Evolutionary conservation across 305 asterid species (phyloP).

Genomic region (Andrographis paniculata): DNA sequence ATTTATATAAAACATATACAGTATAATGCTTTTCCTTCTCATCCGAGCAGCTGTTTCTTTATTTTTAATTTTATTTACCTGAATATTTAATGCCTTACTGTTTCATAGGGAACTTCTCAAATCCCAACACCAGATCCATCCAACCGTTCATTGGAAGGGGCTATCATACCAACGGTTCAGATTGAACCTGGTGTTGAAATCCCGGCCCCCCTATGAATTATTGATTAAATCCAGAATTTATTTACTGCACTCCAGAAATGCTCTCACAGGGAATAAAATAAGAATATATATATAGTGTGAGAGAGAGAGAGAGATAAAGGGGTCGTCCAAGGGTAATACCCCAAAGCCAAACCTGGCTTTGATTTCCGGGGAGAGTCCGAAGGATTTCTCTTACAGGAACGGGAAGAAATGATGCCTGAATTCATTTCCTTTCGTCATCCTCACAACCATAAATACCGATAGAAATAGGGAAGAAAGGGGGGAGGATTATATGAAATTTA

Average conservation of each 20-base stretch:
- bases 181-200: too few relatives aligned
- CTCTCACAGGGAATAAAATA: conserved; percentile 6
- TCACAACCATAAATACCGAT: conserved; percentile 6
- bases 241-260: neutral
- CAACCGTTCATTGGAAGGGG: too few relatives aligned
- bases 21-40: too few relatives aligned
- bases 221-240: too few relatives aligned
- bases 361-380: conserved; percentile 48
- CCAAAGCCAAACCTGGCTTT: conserved; percentile 35
- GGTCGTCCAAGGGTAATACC: conserved; percentile 32
- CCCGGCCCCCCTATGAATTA: too few relatives aligned
- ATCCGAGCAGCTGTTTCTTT: too few relatives aligned
- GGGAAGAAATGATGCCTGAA: conserved; percentile 27
- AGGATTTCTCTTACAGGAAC: conserved; percentile 39
- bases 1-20: too few relatives aligned
- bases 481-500: neutral
- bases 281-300: conserved; percentile 6
- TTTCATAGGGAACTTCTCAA: too few relatives aligned
- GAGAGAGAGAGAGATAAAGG: conserved; percentile 23
- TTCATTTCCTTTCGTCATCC: conserved; percentile 18
- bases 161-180: too few relatives aligned
- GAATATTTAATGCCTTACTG: too few relatives aligned
- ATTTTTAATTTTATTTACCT: too few relatives aligned
- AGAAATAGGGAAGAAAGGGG: conserved; percentile 3
- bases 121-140: too few relatives aligned